A percentile compares a stretch with the other conserved stretches of the same genome.
phyloP scores from a whole-genome alignment of 2,329 filamentous ascomycete genomes.

The Colletotrichum tofieldiae region DNA sequence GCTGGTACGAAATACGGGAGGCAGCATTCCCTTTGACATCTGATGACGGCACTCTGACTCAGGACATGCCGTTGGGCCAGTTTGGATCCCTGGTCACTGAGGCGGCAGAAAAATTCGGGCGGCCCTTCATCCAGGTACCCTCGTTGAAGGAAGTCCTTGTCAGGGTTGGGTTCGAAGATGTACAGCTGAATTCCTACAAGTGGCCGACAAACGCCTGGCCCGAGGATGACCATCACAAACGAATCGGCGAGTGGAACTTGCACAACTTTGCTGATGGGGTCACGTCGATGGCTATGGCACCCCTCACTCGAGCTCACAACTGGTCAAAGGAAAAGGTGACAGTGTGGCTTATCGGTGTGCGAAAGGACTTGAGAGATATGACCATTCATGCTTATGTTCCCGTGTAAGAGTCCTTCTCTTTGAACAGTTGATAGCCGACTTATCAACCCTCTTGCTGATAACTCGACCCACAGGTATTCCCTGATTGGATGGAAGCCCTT shows the following conservation, averaged over 20 bases:
- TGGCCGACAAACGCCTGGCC: constrained; percentile 53
- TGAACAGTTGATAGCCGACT: not conserved
- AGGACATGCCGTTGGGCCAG: constrained; percentile 39
- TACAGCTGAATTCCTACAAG: constrained; percentile 49
- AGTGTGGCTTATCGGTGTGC: constrained; percentile 49
- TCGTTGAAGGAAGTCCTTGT: constrained; percentile 45
- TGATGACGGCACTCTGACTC: constrained; percentile 58
- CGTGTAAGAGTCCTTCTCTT: constrained; percentile 44
- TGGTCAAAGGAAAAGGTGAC: constrained; percentile 51
- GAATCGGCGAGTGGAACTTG: constrained; percentile 49
- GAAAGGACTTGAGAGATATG: constrained; percentile 49
- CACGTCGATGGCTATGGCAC: constrained; percentile 54
- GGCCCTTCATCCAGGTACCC: constrained; percentile 45
- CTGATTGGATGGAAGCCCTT: too few species aligned
- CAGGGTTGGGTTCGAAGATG: constrained; percentile 51
- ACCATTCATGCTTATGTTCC: constrained; percentile 52
- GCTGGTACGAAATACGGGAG: constrained; percentile 61
- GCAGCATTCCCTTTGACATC: constrained; percentile 55
- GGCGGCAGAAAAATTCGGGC: constrained; percentile 46
- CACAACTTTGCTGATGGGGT: constrained; percentile 48
- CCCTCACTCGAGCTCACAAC: constrained; percentile 50
- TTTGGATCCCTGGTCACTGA: constrained; percentile 43
- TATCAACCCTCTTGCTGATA: too few species aligned
- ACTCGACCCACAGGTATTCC: too few species aligned
- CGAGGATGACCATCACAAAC: constrained; percentile 49